A percentile compares a stretch with the other conserved stretches of the same genome.
These are phyloP conservation scores for Colletotrichum eremochloae DNA, from an alignment of 2,329 filamentous ascomycete genomes.

Conservation along the genomic window DNA sequence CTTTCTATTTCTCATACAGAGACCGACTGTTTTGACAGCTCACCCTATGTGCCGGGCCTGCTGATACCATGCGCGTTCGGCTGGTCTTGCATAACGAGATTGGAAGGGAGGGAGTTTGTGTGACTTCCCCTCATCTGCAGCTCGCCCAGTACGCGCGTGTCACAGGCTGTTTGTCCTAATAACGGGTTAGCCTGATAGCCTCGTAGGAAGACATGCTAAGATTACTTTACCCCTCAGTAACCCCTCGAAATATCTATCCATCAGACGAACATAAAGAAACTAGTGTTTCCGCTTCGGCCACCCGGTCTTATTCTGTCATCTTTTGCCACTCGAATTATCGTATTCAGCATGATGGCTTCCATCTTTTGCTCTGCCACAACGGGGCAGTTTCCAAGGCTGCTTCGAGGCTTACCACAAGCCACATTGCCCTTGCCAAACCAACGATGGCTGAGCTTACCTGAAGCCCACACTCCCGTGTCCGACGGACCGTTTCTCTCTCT, in stretches of 20 bases:
- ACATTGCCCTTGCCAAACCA: too few relatives aligned
- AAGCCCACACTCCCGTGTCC: neutral
- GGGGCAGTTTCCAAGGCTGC: neutral
- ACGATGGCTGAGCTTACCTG: neutral
- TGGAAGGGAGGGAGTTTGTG: neutral
- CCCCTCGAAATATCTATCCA: neutral
- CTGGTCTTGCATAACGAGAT: too few relatives aligned
- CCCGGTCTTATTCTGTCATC: neutral
- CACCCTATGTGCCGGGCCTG: too few relatives aligned
- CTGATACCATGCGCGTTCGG: neutral
- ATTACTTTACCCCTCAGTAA: neutral
- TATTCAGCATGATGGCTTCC: neutral
- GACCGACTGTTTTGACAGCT: neutral
- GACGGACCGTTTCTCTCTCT: neutral
- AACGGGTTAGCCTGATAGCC: neutral
- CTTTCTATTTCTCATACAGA: neutral
- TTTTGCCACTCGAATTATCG: neutral
- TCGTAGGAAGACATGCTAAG: neutral
- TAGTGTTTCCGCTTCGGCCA: neutral
- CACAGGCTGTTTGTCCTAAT: too few relatives aligned
- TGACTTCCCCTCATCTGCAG: neutral
- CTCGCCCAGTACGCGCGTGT: neutral
- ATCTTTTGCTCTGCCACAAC: neutral
- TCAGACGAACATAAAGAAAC: neutral
- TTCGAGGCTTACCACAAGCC: neutral